Conservation (phyloP, 495 filamentous ascomycete species). For the Saxophila tyrrhenica region DNA sequence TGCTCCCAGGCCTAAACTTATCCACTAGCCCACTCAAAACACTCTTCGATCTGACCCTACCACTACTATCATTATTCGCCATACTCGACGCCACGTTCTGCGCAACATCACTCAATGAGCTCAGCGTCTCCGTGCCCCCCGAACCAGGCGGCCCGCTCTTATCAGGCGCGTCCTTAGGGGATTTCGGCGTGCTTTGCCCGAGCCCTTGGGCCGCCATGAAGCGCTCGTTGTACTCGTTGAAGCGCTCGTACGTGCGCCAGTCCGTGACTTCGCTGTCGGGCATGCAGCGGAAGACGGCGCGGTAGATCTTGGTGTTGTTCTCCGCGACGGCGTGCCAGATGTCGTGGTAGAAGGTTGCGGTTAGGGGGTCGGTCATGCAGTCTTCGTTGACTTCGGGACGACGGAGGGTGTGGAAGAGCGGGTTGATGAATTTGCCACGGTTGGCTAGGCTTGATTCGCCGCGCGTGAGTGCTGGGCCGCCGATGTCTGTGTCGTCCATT, state of each 20-base stretch:
- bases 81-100: neutral
- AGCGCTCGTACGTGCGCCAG: constrained; percentile 93
- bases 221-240: constrained; percentile 61
- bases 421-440: constrained; percentile 38
- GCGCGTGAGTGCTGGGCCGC: constrained; percentile 47
- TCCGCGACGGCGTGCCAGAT: constrained; percentile 80
- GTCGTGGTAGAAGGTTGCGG: constrained; percentile 71
- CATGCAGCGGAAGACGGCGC: constrained; percentile 91
- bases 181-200: constrained; percentile 24
- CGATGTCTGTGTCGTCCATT: constrained; percentile 70
- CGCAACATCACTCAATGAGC: neutral
- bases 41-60: constrained; percentile 3
- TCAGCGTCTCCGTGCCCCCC: constrained; percentile 4
- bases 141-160: constrained; percentile 26
- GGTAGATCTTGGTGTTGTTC: constrained; percentile 89
- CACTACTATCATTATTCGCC: neutral
- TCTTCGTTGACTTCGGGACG: constrained; percentile 52
- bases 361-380: constrained; percentile 74
- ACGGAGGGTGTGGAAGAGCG: constrained; percentile 54
- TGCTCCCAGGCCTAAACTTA: constrained; percentile 14
- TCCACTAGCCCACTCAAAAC: constrained; percentile 4
- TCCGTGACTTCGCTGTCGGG: constrained; percentile 86
- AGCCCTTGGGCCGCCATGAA: constrained; percentile 54
- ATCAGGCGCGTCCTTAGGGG: constrained; percentile 15
- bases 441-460: constrained; percentile 35